Base-by-base conservation (phyloP, 1,284 basidiomycete genomes). In the Trametes polyzona region DNA sequence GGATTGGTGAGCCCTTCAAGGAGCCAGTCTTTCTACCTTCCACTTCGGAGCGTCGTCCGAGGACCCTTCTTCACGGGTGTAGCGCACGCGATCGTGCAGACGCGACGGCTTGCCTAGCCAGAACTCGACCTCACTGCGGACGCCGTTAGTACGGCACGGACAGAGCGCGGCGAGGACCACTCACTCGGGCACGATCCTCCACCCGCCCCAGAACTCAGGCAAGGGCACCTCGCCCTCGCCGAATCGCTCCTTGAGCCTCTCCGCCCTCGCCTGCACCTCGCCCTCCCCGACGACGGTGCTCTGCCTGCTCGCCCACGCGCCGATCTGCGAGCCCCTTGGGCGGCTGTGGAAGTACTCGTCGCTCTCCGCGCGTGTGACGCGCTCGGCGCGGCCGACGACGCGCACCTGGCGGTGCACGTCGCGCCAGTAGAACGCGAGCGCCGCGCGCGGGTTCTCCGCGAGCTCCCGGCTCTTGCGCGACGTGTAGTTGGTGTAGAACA, bases 181-280 rank as follows among this genome's bases (percentile, higher is more conserved):
- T 73, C 73, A 96, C 91, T 84, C 83, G 14, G 97, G 97, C 7
- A 98, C 80, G 36, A 99, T 83, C 65, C 96, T 82, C 88, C 93
- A 98, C 2, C 96, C 96, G 56, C 96, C 96, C 97, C 97, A 99
- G 73, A 93, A 93, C 7, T 92, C 88, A 1, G 96, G 97, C 43
- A 90, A 78, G 0, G 93, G 90, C 9, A 98, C 79, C 48, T 86
- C 76, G 5, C 75, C 70, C 9, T 82, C 76, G 14, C 77, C 79
- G 66, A 94, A 95, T 36, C 78, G 78, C 44, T 82, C 75, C 69
- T 87, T 80, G 10, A 88, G 70, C 63, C 82, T 77, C 53, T 85
- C 75, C 14, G 96, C 76, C 29, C 85, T 80, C 17, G 78, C 73
- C 48, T 83, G 79, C 8, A 99, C 74, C 52, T 91, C 85, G 1